Conservation (phyloP, 768 basidiomycete species). For the Lactarius hatsudake region DNA sequence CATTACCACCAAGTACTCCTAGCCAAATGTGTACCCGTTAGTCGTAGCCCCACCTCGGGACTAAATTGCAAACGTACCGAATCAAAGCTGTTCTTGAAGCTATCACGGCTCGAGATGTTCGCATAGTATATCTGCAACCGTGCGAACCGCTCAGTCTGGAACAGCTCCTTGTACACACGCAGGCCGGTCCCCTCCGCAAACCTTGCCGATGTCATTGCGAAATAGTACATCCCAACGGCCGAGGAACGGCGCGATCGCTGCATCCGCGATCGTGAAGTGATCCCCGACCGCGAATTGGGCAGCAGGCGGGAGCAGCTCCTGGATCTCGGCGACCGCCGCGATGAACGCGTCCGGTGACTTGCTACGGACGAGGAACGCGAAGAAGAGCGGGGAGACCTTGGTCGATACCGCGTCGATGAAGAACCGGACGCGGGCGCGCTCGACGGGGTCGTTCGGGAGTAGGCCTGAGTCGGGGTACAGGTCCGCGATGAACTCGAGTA, state of each 20-base stretch:
- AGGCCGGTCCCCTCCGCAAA: slow-evolving; percentile 41
- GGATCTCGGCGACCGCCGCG: slow-evolving; percentile 44
- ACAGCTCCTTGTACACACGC: slow-evolving; percentile 38
- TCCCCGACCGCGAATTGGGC: slow-evolving; percentile 39
- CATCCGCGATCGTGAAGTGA: slow-evolving; percentile 58
- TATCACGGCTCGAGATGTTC: slow-evolving; percentile 47
- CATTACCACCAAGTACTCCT: neutral
- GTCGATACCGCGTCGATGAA: slow-evolving; percentile 52
- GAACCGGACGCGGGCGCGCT: slow-evolving; percentile 54
- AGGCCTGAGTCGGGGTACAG: slow-evolving; percentile 45
- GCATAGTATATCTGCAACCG: slow-evolving; percentile 46
- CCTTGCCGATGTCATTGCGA: slow-evolving; percentile 47
- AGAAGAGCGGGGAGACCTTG: slow-evolving; percentile 40
- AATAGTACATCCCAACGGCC: slow-evolving; percentile 44
- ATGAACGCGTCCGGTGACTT: slow-evolving; percentile 41
- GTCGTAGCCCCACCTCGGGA: neutral
- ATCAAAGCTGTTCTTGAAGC: slow-evolving; percentile 51
- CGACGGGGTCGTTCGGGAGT: slow-evolving; percentile 51
- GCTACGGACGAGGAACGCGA: slow-evolving; percentile 35
- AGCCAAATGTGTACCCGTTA: neutral
- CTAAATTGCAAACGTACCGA: slow-evolving; percentile 39
- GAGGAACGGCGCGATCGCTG: slow-evolving; percentile 55
- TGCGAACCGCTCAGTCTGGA: slow-evolving; percentile 44
- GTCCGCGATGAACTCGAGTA: slow-evolving; percentile 62
- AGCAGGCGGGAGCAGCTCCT: slow-evolving; percentile 44